Base-by-base conservation (phyloP, 2,329 filamentous ascomycete genomes). In the Trichocomaceae sp. region DNA sequence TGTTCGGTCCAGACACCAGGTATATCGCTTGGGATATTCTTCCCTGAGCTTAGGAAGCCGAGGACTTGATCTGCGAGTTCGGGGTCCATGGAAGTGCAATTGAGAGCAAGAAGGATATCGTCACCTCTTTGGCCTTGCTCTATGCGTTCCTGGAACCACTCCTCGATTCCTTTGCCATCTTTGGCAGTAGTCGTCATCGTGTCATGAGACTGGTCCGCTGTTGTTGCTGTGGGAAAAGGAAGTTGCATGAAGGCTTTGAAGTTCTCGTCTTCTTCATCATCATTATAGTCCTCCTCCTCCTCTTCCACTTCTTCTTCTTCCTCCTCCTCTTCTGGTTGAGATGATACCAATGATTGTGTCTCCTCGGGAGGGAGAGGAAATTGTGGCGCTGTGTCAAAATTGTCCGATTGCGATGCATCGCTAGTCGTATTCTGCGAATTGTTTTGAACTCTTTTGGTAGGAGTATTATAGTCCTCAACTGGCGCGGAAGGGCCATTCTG, bases 1-100 rank as follows among this genome's bases (percentile, higher is more conserved):
- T 71, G 65, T 9, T 66, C 57, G 6, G 76, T 78, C 77, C 77
- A 79, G 17, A 78, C 71, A 4, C 77, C 77, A 15, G 58, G 67
- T 52, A 73, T 68, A 50, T 75, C 57, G 12, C 63, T 52, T 0
- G 77, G 76, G 19, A 78, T 67, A 1, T 59, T 61, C 15, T 69
- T 62, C 4, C 69, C 69, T 22, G 59, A 59, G 19, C 51, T 57
- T 19, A 74, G 58, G 49, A 61, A 58, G 15, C 64, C 61, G 9
- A 76, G 60, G 2, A 73, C 69, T 22, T 63, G 60, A 55, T 72
- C 67, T 4, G 72, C 72, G 50, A 73, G 58, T 42, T 61, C 54
- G 35, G 66, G 62, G 35, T 73, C 66, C 70, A 76, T 73, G 46
- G 67, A 74, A 7, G 73, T 72, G 57, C 67, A 70, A 31, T 63